Evolutionary conservation across 2,329 filamentous ascomycete species (phyloP).

Genomic region (Pseudopyrenochaeta lycopersici): DNA sequence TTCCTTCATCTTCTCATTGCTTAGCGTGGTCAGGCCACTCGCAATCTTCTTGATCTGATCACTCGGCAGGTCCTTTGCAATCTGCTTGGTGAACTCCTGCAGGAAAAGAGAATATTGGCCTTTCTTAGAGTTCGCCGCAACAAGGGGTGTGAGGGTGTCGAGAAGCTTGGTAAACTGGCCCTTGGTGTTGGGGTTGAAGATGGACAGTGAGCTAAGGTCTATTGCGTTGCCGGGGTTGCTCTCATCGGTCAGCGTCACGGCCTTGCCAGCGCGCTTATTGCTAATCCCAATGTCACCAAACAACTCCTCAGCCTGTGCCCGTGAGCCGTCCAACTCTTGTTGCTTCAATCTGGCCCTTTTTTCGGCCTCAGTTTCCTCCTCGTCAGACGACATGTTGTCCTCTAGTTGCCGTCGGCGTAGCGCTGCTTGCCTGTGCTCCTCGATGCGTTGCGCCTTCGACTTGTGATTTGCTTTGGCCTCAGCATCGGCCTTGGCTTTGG

Average conservation of each 20-base stretch:
- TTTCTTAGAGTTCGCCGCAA: slow-evolving; percentile 81
- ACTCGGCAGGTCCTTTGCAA: slow-evolving; percentile 86
- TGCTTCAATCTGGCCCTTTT: slow-evolving; percentile 77
- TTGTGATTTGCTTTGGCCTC: slow-evolving; percentile 92
- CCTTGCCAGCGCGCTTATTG: slow-evolving; percentile 74
- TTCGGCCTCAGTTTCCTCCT: slow-evolving; percentile 77
- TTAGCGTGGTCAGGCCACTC: slow-evolving; percentile 83
- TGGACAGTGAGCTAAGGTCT: slow-evolving; percentile 78
- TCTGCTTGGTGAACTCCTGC: slow-evolving; percentile 87
- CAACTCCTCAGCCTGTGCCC: slow-evolving; percentile 89
- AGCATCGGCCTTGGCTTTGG: slow-evolving; percentile 87
- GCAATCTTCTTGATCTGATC: slow-evolving; percentile 97
- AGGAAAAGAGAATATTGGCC: slow-evolving; percentile 89
- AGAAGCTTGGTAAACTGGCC: slow-evolving; percentile 83
- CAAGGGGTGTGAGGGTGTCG: slow-evolving; percentile 79
- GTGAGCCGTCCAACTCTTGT: slow-evolving; percentile 86
- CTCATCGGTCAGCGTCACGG: slow-evolving; percentile 73
- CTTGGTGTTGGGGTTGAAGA: slow-evolving; percentile 93
- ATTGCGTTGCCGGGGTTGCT: slow-evolving; percentile 80
- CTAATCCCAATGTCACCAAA: slow-evolving; percentile 80
- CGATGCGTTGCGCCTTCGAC: slow-evolving; percentile 83
- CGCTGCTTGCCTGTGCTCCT: slow-evolving; percentile 73
- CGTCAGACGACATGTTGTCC: slow-evolving; percentile 66
- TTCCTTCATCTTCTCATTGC: slow-evolving; percentile 98
- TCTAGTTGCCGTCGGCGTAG: slow-evolving; percentile 66